phyloP scores from a whole-genome alignment of 805 yeast species.

The Candida sonorensis region DNA sequence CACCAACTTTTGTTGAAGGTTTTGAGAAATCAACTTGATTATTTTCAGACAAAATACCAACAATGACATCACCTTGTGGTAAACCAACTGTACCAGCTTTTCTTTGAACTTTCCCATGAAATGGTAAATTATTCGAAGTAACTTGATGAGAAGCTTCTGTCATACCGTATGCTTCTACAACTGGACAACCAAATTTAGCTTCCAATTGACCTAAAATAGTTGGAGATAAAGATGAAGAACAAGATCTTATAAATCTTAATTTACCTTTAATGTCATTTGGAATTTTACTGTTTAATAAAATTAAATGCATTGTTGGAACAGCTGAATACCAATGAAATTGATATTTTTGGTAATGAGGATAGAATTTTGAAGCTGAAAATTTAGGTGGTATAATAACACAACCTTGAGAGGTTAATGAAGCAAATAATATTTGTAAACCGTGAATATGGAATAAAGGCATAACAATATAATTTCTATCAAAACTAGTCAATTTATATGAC shows the following conservation, averaged over 20 bases:
- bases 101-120: constrained; percentile 42
- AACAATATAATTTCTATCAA: constrained; percentile 55
- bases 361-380: constrained; percentile 56
- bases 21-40: constrained; percentile 34
- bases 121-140: constrained; percentile 62
- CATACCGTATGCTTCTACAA: constrained; percentile 74
- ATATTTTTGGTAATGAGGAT: constrained; percentile 46
- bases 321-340: constrained; percentile 68
- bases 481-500: constrained; percentile 44
- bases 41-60: constrained; percentile 19
- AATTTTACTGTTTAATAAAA: constrained; percentile 43
- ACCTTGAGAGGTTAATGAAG: constrained; percentile 57
- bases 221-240: constrained; percentile 68
- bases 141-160: constrained; percentile 79
- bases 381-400: constrained; percentile 52
- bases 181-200: constrained; percentile 54
- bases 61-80: constrained; percentile 66
- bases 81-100: constrained; percentile 59
- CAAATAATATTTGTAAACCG: constrained; percentile 60
- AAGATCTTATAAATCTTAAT: constrained; percentile 62
- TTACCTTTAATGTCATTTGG: constrained; percentile 45
- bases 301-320: constrained; percentile 71
- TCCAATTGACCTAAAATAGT: constrained; percentile 54
- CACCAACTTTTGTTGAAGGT: constrained; percentile 57
- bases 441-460: constrained; percentile 80